A percentile compares a stretch with the other conserved stretches of the same genome.
Evolutionary conservation across 352 stramenopile species (phyloP).

Genomic region (Phytophthora citricola): DNA sequence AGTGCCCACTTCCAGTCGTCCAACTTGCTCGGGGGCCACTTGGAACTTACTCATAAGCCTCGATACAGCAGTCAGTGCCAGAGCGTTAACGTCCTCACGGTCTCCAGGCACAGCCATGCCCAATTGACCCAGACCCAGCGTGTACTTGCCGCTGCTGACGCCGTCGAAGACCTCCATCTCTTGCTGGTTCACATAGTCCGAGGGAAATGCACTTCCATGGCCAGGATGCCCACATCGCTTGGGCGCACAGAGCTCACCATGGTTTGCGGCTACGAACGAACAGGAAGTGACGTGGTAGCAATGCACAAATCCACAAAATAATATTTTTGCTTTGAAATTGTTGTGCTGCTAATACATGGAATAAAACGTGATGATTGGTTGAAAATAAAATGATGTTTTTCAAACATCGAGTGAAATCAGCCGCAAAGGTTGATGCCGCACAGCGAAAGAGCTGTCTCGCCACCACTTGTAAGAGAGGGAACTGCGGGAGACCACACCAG

Average conservation of each 20-base stretch:
- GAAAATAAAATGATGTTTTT: too few relatives aligned
- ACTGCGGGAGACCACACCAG: too few relatives aligned
- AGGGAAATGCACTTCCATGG: slow-evolving; percentile 97
- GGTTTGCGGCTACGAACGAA: neutral
- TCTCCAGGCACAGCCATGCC: slow-evolving; percentile 75
- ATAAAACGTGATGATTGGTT: too few relatives aligned
- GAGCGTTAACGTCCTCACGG: slow-evolving; percentile 77
- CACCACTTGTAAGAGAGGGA: too few relatives aligned
- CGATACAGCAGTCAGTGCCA: slow-evolving; percentile 66
- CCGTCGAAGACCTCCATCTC: slow-evolving; percentile 95
- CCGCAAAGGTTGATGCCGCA: too few relatives aligned
- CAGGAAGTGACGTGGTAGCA: too few relatives aligned
- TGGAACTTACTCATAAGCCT: slow-evolving; percentile 63
- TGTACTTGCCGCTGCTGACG: slow-evolving; percentile 75
- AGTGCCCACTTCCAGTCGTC: slow-evolving; percentile 96
- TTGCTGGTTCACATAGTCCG: slow-evolving; percentile 93
- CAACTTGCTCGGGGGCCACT: slow-evolving; percentile 77
- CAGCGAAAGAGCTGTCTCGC: too few relatives aligned
- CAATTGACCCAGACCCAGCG: slow-evolving; percentile 65
- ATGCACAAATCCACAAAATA: too few relatives aligned
- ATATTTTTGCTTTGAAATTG: too few relatives aligned
- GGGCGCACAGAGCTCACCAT: slow-evolving; percentile 45
- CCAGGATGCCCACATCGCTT: slow-evolving; percentile 95
- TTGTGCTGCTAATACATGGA: too few relatives aligned
- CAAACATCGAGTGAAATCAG: too few relatives aligned